Conservation (phyloP, 2,329 filamentous ascomycete species). For the Colletotrichum navitas region DNA sequence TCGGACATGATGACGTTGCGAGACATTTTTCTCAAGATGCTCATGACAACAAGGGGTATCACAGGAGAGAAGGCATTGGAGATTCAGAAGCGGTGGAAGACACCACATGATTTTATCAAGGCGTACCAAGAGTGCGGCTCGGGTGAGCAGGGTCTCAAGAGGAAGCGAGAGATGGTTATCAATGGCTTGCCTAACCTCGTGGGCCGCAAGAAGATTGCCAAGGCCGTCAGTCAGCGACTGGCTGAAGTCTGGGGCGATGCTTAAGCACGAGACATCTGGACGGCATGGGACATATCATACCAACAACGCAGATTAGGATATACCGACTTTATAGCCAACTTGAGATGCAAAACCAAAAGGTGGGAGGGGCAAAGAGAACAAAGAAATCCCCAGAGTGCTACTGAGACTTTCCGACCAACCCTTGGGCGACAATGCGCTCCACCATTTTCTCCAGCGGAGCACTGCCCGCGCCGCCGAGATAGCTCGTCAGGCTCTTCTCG, state of each 20-base stretch:
- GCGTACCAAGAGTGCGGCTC: constrained; percentile 71
- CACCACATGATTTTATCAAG: constrained; percentile 77
- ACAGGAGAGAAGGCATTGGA: constrained; percentile 84
- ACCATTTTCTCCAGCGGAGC: constrained; percentile 79
- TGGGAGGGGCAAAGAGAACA: neutral
- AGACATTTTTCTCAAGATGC: constrained; percentile 85
- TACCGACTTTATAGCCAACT: neutral
- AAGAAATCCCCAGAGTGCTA: neutral
- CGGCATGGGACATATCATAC: neutral
- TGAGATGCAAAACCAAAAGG: neutral
- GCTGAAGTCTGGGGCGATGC: constrained; percentile 78
- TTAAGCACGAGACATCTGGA: constrained; percentile 45
- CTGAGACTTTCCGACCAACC: constrained; percentile 54
- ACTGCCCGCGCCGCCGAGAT: constrained; percentile 72
- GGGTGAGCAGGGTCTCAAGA: constrained; percentile 64
- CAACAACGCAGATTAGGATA: constrained; percentile 11
- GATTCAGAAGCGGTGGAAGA: constrained; percentile 83
- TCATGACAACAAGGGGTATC: constrained; percentile 83
- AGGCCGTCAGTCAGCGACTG: constrained; percentile 74
- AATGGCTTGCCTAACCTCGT: constrained; percentile 68
- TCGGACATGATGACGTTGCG: constrained; percentile 79
- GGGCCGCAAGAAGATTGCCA: constrained; percentile 77
- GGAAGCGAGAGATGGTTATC: constrained; percentile 71
- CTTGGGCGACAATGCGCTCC: constrained; percentile 79
- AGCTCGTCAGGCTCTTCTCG: constrained; percentile 88